Evolutionary conservation across 768 basidiomycete genomes (phyloP).

Genomic region (Hysterangium stoloniferum): DNA sequence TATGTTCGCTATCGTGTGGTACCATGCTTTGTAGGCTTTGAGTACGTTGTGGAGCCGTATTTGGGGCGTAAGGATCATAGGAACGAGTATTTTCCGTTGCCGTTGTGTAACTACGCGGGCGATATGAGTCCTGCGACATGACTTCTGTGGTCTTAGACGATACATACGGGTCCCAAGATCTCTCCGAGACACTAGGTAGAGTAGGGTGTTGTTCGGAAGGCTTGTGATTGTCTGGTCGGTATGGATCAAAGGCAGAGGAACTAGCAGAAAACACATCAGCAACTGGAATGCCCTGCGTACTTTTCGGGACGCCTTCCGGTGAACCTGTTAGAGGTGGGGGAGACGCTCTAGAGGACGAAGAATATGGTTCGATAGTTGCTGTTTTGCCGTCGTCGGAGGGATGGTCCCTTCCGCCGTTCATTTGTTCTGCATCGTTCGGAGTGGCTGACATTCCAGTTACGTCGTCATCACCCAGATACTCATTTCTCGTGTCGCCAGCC

Average conservation of each 20-base stretch:
- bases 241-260: constrained; percentile 24
- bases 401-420: too few relatives aligned
- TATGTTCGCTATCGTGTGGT: neutral
- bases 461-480: too few relatives aligned
- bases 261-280: neutral
- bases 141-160: neutral
- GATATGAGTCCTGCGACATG: neutral
- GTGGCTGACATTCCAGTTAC: too few relatives aligned
- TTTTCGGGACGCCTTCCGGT: neutral
- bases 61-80: neutral
- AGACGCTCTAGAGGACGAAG: neutral
- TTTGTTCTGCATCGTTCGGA: too few relatives aligned
- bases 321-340: constrained; percentile 1
- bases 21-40: neutral
- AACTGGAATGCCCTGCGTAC: too few relatives aligned
- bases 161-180: neutral
- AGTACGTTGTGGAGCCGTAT: neutral
- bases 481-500: too few relatives aligned
- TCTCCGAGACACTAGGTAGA: neutral
- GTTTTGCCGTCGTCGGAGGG: too few relatives aligned
- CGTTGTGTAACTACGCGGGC: too few relatives aligned
- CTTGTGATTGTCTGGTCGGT: constrained; percentile 20
- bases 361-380: too few relatives aligned
- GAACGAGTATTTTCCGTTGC: too few relatives aligned
- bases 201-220: constrained; percentile 28